phyloP scores from a whole-genome alignment of 202 grass and related monocot genomes.

The Saccharum hybrid region DNA sequence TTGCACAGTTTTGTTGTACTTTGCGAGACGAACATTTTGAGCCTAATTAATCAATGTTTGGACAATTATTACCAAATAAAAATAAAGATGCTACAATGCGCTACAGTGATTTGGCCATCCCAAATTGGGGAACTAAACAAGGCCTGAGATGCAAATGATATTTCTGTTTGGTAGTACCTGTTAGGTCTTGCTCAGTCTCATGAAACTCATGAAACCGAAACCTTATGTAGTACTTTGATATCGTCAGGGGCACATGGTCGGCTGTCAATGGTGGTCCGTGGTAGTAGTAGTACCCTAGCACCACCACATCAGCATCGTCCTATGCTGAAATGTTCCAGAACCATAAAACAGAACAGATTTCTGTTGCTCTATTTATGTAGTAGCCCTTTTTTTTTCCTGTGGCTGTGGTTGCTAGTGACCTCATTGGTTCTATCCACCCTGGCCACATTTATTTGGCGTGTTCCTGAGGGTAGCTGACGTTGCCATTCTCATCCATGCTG shows the following conservation, averaged over 20 bases:
- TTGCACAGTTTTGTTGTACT: too few relatives aligned
- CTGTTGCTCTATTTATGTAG: slow-evolving; percentile 25
- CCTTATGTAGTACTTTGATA: slow-evolving; percentile 11
- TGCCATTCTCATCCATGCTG: neutral
- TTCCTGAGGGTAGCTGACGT: neutral
- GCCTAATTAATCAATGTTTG: too few relatives aligned
- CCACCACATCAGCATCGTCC: slow-evolving; percentile 41
- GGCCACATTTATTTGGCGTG: slow-evolving; percentile 49
- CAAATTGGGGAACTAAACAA: too few relatives aligned
- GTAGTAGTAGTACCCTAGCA: neutral
- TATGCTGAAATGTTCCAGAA: slow-evolving; percentile 37
- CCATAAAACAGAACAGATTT: slow-evolving; percentile 45
- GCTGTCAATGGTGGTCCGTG: slow-evolving; percentile 24
- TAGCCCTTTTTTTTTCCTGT: slow-evolving; percentile 2
- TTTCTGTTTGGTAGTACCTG: slow-evolving; percentile 15
- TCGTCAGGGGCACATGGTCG: slow-evolving; percentile 42
- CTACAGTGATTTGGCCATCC: too few relatives aligned
- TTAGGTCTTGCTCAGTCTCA: slow-evolving; percentile 26
- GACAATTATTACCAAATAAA: too few relatives aligned
- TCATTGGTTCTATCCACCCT: slow-evolving; percentile 41
- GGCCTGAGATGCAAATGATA: neutral
- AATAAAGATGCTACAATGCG: too few relatives aligned
- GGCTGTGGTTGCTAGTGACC: slow-evolving; percentile 32
- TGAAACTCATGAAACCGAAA: slow-evolving; percentile 21
- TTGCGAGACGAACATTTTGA: too few relatives aligned